These are phyloP conservation scores for Ustilago esculenta DNA, from an alignment of 1,284 basidiomycete species.

Conservation along the genomic window DNA sequence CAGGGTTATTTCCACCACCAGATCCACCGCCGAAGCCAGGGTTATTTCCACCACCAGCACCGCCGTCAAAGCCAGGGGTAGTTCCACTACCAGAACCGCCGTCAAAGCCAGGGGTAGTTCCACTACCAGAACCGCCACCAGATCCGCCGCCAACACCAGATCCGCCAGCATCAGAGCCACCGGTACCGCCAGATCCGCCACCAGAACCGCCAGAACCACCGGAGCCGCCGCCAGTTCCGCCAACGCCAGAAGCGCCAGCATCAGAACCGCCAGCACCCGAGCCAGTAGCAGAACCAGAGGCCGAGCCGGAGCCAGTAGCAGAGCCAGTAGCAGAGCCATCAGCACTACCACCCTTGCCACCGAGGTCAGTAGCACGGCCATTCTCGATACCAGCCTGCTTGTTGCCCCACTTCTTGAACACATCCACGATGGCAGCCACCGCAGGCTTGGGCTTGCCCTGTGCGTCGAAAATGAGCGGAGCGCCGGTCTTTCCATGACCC, in stretches of 20 bases:
- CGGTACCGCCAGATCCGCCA: background rate
- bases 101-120: conserved; percentile 1
- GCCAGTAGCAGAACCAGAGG: conserved; percentile 3
- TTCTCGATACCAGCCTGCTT: conserved; percentile 37
- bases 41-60: conserved; percentile 6
- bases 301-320: background rate
- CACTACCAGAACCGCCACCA: too few relatives aligned
- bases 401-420: conserved; percentile 48
- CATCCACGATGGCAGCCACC: conserved; percentile 40
- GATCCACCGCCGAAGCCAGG: conserved; percentile 2
- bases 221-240: conserved; percentile 12
- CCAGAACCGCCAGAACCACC: background rate
- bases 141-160: conserved; percentile 12
- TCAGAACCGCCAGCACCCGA: background rate
- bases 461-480: conserved; percentile 35
- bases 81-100: conserved; percentile 3
- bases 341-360: background rate
- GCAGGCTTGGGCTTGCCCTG: conserved; percentile 41
- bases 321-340: background rate
- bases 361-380: conserved; percentile 17
- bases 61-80: conserved; percentile 5
- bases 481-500: conserved; percentile 25
- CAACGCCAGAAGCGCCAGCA: background rate
- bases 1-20: too few relatives aligned
- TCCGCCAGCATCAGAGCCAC: background rate